Conservation (phyloP, 306 rosid species). For the Citrullus amarus region DNA sequence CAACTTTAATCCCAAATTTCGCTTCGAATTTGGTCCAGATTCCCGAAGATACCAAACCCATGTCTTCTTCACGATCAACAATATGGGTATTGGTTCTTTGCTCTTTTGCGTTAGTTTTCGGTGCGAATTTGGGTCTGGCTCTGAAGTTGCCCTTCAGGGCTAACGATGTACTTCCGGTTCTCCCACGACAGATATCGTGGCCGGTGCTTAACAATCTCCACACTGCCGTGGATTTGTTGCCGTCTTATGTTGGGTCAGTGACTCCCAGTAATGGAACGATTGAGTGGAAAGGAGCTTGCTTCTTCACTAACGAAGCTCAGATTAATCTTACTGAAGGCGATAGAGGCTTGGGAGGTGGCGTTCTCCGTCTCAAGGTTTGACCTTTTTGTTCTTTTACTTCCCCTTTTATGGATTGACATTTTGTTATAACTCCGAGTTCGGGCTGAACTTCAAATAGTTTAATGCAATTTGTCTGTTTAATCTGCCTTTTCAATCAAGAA, state of each 20-base stretch:
- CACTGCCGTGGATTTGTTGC: slow-evolving; percentile 87
- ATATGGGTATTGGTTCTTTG: slow-evolving; percentile 18
- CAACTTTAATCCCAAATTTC: neutral
- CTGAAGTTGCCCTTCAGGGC: slow-evolving; percentile 57
- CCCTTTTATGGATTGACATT: neutral
- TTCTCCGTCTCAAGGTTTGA: slow-evolving; percentile 73
- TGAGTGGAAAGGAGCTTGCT: slow-evolving; percentile 86
- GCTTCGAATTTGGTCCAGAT: neutral
- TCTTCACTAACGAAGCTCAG: slow-evolving; percentile 52
- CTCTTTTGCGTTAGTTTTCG: slow-evolving; percentile 21
- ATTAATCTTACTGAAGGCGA: slow-evolving; percentile 41
- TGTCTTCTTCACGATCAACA: slow-evolving; percentile 15
- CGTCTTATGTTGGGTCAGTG: slow-evolving; percentile 71
- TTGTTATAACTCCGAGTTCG: neutral
- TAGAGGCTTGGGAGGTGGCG: slow-evolving; percentile 61
- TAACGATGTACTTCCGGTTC: slow-evolving; percentile 80
- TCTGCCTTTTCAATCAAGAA: neutral
- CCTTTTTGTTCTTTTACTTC: neutral
- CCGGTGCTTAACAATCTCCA: slow-evolving; percentile 82
- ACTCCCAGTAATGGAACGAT: slow-evolving; percentile 47
- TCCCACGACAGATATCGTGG: slow-evolving; percentile 77
- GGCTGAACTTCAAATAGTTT: neutral
- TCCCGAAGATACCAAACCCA: slow-evolving; percentile 7
- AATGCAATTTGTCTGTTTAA: neutral
- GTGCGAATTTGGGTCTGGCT: slow-evolving; percentile 19